Evolutionary conservation across 2,329 filamentous ascomycete genomes (phyloP).

Genomic region (Onygena corvina): DNA sequence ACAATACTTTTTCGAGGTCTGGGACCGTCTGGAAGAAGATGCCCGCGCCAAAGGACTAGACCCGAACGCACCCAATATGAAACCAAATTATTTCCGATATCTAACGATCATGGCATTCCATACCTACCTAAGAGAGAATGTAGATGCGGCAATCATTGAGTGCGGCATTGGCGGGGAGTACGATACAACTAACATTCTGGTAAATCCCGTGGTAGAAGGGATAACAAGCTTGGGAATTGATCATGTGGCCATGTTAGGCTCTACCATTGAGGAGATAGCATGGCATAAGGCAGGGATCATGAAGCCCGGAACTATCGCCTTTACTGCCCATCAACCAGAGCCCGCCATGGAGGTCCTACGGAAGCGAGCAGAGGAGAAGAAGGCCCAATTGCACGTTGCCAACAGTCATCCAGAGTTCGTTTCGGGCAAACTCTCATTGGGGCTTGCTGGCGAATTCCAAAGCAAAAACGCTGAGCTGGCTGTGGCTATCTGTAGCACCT

Average conservation of each 20-base stretch:
- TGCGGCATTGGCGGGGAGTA: slow-evolving; percentile 91
- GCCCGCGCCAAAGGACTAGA: slow-evolving; percentile 42
- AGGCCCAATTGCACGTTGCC: slow-evolving; percentile 39
- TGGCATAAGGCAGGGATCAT: slow-evolving; percentile 91
- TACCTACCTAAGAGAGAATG: slow-evolving; percentile 62
- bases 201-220: slow-evolving; percentile 55
- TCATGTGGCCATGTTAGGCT: slow-evolving; percentile 67
- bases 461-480: slow-evolving; percentile 52
- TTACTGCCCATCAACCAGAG: slow-evolving; percentile 48
- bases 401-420: slow-evolving; percentile 36
- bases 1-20: slow-evolving; percentile 70
- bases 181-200: slow-evolving; percentile 79
- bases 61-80: slow-evolving; percentile 45
- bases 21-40: slow-evolving; percentile 53
- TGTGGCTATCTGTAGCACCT: slow-evolving; percentile 37
- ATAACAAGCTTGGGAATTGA: slow-evolving; percentile 77
- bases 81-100: slow-evolving; percentile 87
- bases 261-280: slow-evolving; percentile 67
- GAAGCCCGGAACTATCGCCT: slow-evolving; percentile 53
- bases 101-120: slow-evolving; percentile 82
- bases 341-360: slow-evolving; percentile 45
- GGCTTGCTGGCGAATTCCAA: slow-evolving; percentile 51
- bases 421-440: slow-evolving; percentile 41
- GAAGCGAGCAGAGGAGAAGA: slow-evolving; percentile 43
- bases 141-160: slow-evolving; percentile 72